phyloP scores from a whole-genome alignment of 1,284 basidiomycete species.

The Malassezia pachydermatis region DNA sequence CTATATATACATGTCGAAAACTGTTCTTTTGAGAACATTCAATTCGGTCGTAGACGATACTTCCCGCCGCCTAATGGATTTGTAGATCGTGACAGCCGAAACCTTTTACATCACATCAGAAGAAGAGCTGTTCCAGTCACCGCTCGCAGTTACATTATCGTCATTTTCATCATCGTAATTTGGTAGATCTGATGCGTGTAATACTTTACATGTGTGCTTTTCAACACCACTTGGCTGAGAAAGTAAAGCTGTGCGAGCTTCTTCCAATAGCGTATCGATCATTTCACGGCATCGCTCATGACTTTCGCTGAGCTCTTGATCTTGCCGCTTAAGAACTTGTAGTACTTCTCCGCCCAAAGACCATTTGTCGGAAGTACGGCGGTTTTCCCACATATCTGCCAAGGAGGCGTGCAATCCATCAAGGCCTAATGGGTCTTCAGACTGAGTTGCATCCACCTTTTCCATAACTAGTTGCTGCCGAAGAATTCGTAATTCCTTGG shows the following conservation, averaged over 20 bases:
- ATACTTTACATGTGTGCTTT: slow-evolving; percentile 21
- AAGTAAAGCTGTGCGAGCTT: slow-evolving; percentile 28
- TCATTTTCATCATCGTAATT: background rate
- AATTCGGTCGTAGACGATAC: too few species aligned
- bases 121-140: background rate
- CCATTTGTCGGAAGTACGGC: background rate
- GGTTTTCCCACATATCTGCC: background rate
- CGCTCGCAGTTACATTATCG: background rate
- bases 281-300: slow-evolving; percentile 28
- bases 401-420: background rate
- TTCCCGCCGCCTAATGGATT: too few species aligned
- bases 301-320: slow-evolving; percentile 29
- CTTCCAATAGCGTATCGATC: slow-evolving; percentile 28
- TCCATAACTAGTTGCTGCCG: slow-evolving; percentile 22
- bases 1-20: too few species aligned
- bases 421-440: slow-evolving; percentile 1
- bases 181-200: slow-evolving; percentile 33
- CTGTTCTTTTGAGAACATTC: too few species aligned
- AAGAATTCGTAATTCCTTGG: slow-evolving; percentile 47
- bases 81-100: too few species aligned
- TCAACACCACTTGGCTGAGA: slow-evolving; percentile 18
- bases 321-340: slow-evolving; percentile 17
- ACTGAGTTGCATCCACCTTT: slow-evolving; percentile 8
- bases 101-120: too few species aligned
- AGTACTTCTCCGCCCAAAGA: slow-evolving; percentile 3